Base-by-base conservation (phyloP, 805 yeast genomes). In the Debaryomyces castellii region DNA sequence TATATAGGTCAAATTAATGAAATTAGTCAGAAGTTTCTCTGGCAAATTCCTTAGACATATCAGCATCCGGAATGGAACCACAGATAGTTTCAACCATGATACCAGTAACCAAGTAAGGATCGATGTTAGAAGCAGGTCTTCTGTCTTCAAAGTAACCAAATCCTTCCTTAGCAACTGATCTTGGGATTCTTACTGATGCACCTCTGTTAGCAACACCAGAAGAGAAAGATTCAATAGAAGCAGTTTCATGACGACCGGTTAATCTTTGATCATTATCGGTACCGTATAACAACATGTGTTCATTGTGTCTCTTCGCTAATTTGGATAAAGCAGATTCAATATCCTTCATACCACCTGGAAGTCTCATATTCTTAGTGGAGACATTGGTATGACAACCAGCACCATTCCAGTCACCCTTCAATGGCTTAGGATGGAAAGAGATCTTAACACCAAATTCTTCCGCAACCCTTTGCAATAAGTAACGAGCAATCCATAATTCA, bases 321-420 rank as follows among this genome's bases (percentile, higher is more conserved):
- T 89, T 89, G 69, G 85, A 89, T 64, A 94, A 83, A 50, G 98
- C 98, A 46, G 77, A 87, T 65, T 94, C 97, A 65, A 94, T 94
- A 72, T 72, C 77, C 73, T 88, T 87, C 90, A 94, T 89, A 69
- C 99, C 99, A 72, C 99, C 99, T 67, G 89, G 87, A 30, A 66
- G 69, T 81, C 99, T 90, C 98, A 92, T 94, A 42, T 65, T 66
- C 71, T 78, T 81, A 61, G 99, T 94, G 40, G 97, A 90, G 51
- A 94, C 98, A 72, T 94, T 94, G 70, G 99, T 94, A 77, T 94
- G 99, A 81, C 98, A 92, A 64, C 99, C 99, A 71, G 99, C 98
- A 79, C 99, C 99, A 72, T 94, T 94, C 98, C 98, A 94, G 77
- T 92, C 98, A 61, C 98, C 98, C 79, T 85, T 82, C 71, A 94